A percentile compares a stretch with the other conserved stretches of the same genome.
Conservation (phyloP, 1,284 basidiomycete genomes). For the Pulveroboletus sp. region DNA sequence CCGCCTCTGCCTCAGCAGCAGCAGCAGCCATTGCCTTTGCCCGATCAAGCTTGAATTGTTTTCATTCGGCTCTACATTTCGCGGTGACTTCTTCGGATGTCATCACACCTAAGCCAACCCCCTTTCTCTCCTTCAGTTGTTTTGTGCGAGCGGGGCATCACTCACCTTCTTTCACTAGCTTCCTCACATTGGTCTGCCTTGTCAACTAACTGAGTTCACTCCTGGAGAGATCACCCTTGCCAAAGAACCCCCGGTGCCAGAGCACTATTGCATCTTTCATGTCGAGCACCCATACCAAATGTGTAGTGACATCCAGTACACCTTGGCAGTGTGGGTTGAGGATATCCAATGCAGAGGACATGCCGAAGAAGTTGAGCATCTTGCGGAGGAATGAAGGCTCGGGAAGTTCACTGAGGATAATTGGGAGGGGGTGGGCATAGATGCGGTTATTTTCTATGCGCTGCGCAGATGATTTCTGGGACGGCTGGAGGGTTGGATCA, state of each 20-base stretch:
- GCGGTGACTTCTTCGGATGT: slow-evolving; percentile 89
- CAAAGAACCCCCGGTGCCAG: slow-evolving; percentile 94
- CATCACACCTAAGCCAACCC: slow-evolving; percentile 32
- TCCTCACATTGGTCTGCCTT: slow-evolving; percentile 65
- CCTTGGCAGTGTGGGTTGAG: slow-evolving; percentile 66
- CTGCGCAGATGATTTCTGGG: slow-evolving; percentile 48
- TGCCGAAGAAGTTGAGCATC: slow-evolving; percentile 52
- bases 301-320: slow-evolving; percentile 66
- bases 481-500: slow-evolving; percentile 39
- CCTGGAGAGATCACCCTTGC: slow-evolving; percentile 90
- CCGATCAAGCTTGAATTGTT: slow-evolving; percentile 89
- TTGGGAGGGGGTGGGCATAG: slow-evolving; percentile 62
- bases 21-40: slow-evolving; percentile 74
- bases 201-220: slow-evolving; percentile 94
- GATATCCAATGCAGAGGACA: slow-evolving; percentile 41
- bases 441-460: slow-evolving; percentile 61
- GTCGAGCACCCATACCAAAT: slow-evolving; percentile 77
- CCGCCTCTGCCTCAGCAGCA: slow-evolving; percentile 68
- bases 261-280: slow-evolving; percentile 61
- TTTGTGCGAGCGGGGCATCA: slow-evolving; percentile 12
- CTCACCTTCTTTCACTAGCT: slow-evolving; percentile 54
- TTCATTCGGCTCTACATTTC: slow-evolving; percentile 78
- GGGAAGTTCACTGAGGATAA: slow-evolving; percentile 46
- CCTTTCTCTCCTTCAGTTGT: neutral
- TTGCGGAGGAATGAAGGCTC: slow-evolving; percentile 37